Percentiles rank a stretch among this genome's conserved stretches.
Evolutionary conservation across 1,139 yeast genomes (phyloP).

Genomic region (Debaryomyces fabryi): DNA sequence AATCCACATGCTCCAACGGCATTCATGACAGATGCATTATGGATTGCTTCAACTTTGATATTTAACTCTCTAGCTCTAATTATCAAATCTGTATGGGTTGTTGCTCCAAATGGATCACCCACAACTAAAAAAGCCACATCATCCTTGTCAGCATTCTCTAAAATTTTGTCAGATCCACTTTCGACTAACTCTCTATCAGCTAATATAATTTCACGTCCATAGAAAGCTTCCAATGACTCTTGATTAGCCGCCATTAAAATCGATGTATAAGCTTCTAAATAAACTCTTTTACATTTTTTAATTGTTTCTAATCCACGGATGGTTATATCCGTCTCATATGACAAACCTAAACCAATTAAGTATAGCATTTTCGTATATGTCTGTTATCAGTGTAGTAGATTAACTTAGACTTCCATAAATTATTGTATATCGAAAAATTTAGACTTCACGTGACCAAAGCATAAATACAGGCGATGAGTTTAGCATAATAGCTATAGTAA

Average conservation of each 20-base stretch:
- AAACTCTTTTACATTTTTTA: slow-evolving; percentile 80
- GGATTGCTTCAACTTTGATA: slow-evolving; percentile 79
- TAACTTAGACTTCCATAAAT: background rate
- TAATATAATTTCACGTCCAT: slow-evolving; percentile 80
- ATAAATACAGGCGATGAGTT: background rate
- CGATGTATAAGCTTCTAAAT: slow-evolving; percentile 93
- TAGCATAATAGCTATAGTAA: background rate
- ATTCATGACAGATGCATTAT: slow-evolving; percentile 97
- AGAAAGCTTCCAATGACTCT: slow-evolving; percentile 68
- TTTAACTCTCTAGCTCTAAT: slow-evolving; percentile 85
- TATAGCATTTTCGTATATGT: slow-evolving; percentile 64
- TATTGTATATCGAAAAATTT: background rate
- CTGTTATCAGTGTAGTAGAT: background rate
- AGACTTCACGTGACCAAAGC: background rate
- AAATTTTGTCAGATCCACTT: slow-evolving; percentile 78
- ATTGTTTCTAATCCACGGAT: slow-evolving; percentile 91
- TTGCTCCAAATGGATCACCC: slow-evolving; percentile 98
- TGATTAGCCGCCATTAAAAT: slow-evolving; percentile 91
- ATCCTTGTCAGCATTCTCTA: slow-evolving; percentile 73
- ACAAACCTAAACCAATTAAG: slow-evolving; percentile 87
- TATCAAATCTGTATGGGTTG: slow-evolving; percentile 94
- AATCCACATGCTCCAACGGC: slow-evolving; percentile 98
- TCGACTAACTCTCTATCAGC: slow-evolving; percentile 97
- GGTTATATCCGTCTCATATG: slow-evolving; percentile 87
- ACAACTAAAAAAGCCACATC: slow-evolving; percentile 94